phyloP scores from a whole-genome alignment of 2,329 filamentous ascomycete species.

The Metarhizium brunneum region DNA sequence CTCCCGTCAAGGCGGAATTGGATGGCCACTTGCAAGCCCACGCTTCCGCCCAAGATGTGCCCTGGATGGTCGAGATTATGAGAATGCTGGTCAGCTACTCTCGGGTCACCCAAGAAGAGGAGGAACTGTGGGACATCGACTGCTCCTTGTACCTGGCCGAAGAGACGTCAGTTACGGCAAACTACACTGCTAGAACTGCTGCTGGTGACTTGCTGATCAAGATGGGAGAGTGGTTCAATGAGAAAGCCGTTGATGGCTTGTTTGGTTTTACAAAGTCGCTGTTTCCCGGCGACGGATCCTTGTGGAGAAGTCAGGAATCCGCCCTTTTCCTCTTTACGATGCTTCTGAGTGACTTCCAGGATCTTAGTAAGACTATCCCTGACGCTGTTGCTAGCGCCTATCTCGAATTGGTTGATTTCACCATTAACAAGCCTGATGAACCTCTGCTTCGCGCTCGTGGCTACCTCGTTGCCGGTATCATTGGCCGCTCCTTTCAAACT shows the following conservation, averaged over 20 bases:
- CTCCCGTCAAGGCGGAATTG: constrained; percentile 83
- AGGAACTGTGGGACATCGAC: constrained; percentile 93
- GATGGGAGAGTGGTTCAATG: constrained; percentile 79
- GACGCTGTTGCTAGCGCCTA: constrained; percentile 63
- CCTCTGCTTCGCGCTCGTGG: constrained; percentile 78
- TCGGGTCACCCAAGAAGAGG: constrained; percentile 85
- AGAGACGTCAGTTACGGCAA: constrained; percentile 87
- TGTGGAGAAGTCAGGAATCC: constrained; percentile 64
- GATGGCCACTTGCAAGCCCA: constrained; percentile 63
- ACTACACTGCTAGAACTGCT: constrained; percentile 90
- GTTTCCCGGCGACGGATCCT: constrained; percentile 46
- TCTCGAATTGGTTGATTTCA: constrained; percentile 70
- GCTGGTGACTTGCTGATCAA: constrained; percentile 90
- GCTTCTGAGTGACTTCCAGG: constrained; percentile 72
- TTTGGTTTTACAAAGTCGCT: constrained; percentile 67
- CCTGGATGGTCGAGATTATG: constrained; percentile 84
- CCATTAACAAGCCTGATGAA: constrained; percentile 59
- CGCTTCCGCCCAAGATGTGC: constrained; percentile 50
- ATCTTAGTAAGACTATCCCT: constrained; percentile 63
- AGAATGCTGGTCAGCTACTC: constrained; percentile 77
- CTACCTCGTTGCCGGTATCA: constrained; percentile 72
- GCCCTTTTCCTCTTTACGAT: constrained; percentile 79
- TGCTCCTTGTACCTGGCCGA: constrained; percentile 92
- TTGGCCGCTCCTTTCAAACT: constrained; percentile 60
- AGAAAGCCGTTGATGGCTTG: constrained; percentile 67